Evolutionary conservation across 176 grass and related monocot genomes (phyloP).

Genomic region (Zoysia pacifica): DNA sequence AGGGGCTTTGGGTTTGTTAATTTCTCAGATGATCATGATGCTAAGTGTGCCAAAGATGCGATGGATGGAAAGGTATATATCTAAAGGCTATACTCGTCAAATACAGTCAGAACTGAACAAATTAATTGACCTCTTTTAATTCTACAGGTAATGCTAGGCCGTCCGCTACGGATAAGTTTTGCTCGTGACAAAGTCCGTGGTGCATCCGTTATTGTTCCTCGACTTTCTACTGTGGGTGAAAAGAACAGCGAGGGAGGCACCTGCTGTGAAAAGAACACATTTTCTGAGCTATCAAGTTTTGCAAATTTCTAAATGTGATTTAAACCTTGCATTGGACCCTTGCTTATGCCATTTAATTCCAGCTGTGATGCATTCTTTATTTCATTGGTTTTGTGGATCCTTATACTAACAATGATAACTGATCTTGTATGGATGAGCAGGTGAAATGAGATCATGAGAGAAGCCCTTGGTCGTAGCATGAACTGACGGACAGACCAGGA

Average conservation of each 20-base stretch:
- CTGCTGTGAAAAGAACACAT: neutral
- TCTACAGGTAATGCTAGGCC: constrained; percentile 76
- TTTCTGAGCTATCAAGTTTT: constrained; percentile 1
- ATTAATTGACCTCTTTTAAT: constrained; percentile 17
- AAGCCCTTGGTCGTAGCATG: neutral
- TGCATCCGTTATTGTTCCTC: constrained; percentile 67
- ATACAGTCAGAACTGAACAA: constrained; percentile 11
- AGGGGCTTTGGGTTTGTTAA: constrained; percentile 92
- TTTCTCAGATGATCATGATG: constrained; percentile 73
- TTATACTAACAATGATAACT: neutral
- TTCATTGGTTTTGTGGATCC: neutral
- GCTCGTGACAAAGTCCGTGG: constrained; percentile 72
- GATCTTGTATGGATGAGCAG: constrained; percentile 25
- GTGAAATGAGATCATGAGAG: constrained; percentile 2
- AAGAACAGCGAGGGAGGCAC: no score
- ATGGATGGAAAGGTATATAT: constrained; percentile 90
- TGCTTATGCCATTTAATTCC: constrained; percentile 26
- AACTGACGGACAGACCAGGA: constrained; percentile 41
- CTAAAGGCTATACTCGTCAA: neutral
- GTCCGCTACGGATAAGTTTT: constrained; percentile 82
- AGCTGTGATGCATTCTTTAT: neutral
- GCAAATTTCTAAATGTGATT: neutral
- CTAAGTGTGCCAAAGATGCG: constrained; percentile 70
- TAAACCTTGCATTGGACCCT: neutral
- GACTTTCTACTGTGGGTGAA: constrained; percentile 49